Conservation (phyloP, 495 filamentous ascomycete genomes). For the Penicillium antarcticum region DNA sequence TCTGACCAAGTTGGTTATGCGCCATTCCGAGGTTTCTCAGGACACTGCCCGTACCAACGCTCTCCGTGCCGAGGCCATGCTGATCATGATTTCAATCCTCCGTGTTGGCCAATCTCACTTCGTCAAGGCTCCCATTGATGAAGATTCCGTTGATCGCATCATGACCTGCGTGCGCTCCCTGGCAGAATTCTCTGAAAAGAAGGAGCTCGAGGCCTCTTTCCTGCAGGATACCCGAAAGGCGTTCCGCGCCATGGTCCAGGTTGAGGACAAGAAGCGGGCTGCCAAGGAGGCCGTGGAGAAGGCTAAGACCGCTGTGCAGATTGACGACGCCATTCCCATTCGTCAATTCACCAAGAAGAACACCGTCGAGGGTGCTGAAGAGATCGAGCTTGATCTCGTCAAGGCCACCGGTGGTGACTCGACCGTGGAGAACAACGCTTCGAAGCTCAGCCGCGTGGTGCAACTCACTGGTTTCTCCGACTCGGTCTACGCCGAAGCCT, state of each 20-base stretch:
- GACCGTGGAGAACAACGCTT: constrained; percentile 77
- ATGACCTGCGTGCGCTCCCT: constrained; percentile 95
- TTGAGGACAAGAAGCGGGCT: constrained; percentile 94
- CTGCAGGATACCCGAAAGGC: constrained; percentile 94
- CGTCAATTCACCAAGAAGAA: constrained; percentile 93
- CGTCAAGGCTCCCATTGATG: constrained; percentile 94
- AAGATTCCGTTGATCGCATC: constrained; percentile 95
- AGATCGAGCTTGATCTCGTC: constrained; percentile 85
- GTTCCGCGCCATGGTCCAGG: constrained; percentile 96
- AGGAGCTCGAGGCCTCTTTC: constrained; percentile 88
- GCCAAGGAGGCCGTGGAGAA: constrained; percentile 88
- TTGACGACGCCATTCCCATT: constrained; percentile 91
- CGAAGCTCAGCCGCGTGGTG: constrained; percentile 93
- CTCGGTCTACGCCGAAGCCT: constrained; percentile 95
- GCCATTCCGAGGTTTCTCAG: constrained; percentile 89
- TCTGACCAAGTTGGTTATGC: constrained; percentile 97
- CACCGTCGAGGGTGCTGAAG: constrained; percentile 75
- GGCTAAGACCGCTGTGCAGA: constrained; percentile 90
- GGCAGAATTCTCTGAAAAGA: constrained; percentile 84
- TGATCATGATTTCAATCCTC: constrained; percentile 98
- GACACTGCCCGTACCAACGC: constrained; percentile 89
- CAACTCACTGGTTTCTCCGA: constrained; percentile 99
- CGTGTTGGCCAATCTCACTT: constrained; percentile 97
- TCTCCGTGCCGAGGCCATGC: constrained; percentile 93
- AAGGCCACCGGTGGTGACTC: constrained; percentile 91